phyloP scores from a whole-genome alignment of 768 basidiomycete genomes.

The Suillus ampliporus region DNA sequence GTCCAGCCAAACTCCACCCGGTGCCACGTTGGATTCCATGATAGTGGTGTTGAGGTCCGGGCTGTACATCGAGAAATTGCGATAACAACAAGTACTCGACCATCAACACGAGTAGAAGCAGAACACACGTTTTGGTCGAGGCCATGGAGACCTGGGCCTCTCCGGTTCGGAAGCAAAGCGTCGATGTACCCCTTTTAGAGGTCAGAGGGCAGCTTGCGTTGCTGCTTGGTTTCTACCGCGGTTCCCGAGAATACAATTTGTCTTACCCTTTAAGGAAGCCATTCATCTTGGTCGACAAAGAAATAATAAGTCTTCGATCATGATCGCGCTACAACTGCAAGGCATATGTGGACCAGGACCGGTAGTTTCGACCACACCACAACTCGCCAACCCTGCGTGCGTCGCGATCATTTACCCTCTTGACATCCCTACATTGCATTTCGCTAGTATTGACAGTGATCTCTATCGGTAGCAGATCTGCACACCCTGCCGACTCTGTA shows the following conservation, averaged over 20 bases:
- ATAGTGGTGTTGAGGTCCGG: conserved; percentile 72
- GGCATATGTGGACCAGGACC: no score
- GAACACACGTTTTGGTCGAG: no score
- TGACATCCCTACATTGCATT: background rate
- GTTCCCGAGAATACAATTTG: no score
- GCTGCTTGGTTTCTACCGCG: background rate
- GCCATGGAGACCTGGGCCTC: conserved; percentile 39
- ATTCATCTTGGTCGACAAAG: background rate
- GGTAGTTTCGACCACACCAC: no score
- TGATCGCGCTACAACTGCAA: background rate
- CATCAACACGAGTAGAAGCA: no score
- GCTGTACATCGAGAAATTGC: conserved; percentile 60
- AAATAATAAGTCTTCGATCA: background rate
- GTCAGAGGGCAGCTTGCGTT: background rate
- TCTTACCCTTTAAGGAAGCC: no score
- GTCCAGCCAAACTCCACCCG: conserved; percentile 80
- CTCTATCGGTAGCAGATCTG: no score
- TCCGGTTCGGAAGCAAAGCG: conserved; percentile 73
- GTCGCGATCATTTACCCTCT: no score
- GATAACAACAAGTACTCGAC: conserved; percentile 39
- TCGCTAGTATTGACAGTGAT: background rate
- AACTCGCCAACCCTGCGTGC: no score
- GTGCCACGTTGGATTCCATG: conserved; percentile 80
- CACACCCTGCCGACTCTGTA: background rate
- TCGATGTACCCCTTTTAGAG: conserved; percentile 58